phyloP scores from a whole-genome alignment of 805 yeast species.

The Yamadazyma paraphyllophila region DNA sequence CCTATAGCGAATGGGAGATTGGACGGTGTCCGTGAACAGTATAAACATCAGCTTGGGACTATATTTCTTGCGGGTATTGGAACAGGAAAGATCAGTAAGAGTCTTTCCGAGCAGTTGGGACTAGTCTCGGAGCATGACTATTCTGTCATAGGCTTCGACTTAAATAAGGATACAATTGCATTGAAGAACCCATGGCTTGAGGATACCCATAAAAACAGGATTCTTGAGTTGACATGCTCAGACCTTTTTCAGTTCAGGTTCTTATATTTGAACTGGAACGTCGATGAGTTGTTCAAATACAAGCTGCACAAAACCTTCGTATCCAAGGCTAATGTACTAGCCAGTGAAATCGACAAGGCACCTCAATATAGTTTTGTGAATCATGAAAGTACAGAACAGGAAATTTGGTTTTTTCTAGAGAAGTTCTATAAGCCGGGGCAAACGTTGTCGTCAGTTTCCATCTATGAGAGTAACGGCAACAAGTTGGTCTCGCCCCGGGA shows the following conservation, averaged over 20 bases:
- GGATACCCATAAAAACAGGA: slow-evolving; percentile 15
- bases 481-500: slow-evolving; percentile 28
- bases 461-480: slow-evolving; percentile 24
- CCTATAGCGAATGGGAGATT: slow-evolving; percentile 36
- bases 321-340: slow-evolving; percentile 1
- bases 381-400: slow-evolving; percentile 16
- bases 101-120: slow-evolving; percentile 30
- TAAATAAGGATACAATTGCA: slow-evolving; percentile 1
- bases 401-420: slow-evolving; percentile 51
- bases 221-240: slow-evolving; percentile 15
- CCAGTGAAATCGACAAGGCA: slow-evolving; percentile 20
- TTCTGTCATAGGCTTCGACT: slow-evolving; percentile 41
- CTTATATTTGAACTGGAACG: slow-evolving; percentile 68
- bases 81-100: slow-evolving; percentile 47
- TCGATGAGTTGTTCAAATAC: slow-evolving; percentile 26
- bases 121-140: slow-evolving; percentile 71
- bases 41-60: not conserved
- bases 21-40: slow-evolving; percentile 15
- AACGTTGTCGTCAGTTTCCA: slow-evolving; percentile 12
- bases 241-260: slow-evolving; percentile 39
- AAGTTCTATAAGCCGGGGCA: slow-evolving; percentile 7
- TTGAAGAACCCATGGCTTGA: slow-evolving; percentile 41
- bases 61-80: slow-evolving; percentile 62
- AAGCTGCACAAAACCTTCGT: slow-evolving; percentile 26
- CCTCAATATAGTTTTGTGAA: slow-evolving; percentile 48